Evolutionary conservation across 2,329 filamentous ascomycete species (phyloP).

Genomic region (Xylaria sp.): DNA sequence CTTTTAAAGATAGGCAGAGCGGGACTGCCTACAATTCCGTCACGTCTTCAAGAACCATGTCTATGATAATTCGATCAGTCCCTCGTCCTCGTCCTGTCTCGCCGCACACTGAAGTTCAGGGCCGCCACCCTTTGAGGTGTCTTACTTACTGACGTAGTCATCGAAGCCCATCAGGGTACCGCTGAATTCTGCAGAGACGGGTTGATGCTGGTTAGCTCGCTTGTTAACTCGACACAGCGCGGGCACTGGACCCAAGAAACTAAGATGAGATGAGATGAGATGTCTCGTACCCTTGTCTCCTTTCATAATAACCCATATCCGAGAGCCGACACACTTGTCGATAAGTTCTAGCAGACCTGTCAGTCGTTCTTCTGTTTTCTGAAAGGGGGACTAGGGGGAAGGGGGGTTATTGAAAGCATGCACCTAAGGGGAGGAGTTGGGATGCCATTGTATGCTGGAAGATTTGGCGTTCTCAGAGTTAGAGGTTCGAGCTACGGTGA

Average conservation of each 20-base stretch:
- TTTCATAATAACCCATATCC: conserved; percentile 99
- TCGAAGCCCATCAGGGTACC: conserved; percentile 95
- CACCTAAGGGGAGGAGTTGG: conserved; percentile 75
- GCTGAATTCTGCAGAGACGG: conserved; percentile 76
- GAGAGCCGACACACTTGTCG: conserved; percentile 97
- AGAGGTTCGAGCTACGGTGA: neutral
- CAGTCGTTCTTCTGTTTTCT: conserved; percentile 1
- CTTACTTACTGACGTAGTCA: conserved; percentile 97
- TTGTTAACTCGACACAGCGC: too few species aligned
- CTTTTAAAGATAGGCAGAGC: neutral
- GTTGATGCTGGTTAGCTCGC: neutral
- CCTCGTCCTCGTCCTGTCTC: too few species aligned
- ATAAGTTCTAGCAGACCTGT: conserved; percentile 78
- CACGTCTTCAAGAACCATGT: conserved; percentile 98
- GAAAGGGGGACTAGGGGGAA: neutral
- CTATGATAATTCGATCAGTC: conserved; percentile 52
- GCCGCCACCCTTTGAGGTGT: neutral
- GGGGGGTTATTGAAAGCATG: conserved; percentile 38
- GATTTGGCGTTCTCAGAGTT: neutral
- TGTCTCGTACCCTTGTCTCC: conserved; percentile 84
- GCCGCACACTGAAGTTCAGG: neutral
- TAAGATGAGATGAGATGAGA: too few species aligned
- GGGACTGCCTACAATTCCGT: conserved; percentile 77
- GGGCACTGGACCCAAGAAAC: too few species aligned
- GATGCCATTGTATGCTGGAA: conserved; percentile 64